Evolutionary conservation across 2,329 filamentous ascomycete species (phyloP).

Genomic region (Pseudogymnoascus sp.): DNA sequence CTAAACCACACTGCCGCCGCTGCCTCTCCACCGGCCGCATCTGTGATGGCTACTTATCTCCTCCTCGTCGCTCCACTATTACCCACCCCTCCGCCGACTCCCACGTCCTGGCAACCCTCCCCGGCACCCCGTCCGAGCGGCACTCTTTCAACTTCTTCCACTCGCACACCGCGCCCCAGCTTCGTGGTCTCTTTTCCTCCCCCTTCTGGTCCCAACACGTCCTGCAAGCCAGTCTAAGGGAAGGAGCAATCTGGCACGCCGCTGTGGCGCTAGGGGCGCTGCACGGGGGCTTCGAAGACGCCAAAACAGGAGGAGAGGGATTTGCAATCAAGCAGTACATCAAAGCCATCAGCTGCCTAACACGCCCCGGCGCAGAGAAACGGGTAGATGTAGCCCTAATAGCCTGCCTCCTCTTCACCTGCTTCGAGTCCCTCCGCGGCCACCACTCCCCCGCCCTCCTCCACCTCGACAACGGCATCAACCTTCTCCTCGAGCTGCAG

Average conservation of each 20-base stretch:
- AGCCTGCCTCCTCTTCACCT: slow-evolving; percentile 42
- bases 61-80: not conserved
- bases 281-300: slow-evolving; percentile 51
- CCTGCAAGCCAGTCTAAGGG: slow-evolving; percentile 52
- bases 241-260: slow-evolving; percentile 53
- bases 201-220: slow-evolving; percentile 56
- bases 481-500: slow-evolving; percentile 26
- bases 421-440: slow-evolving; percentile 44
- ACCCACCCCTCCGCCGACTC: not conserved
- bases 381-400: slow-evolving; percentile 31
- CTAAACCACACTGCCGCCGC: slow-evolving; percentile 15
- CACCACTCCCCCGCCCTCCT: slow-evolving; percentile 30
- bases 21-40: slow-evolving; percentile 19
- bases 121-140: slow-evolving; percentile 34
- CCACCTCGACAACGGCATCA: slow-evolving; percentile 37
- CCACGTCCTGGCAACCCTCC: slow-evolving; percentile 8
- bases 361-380: not conserved
- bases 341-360: slow-evolving; percentile 36
- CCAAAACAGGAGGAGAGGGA: slow-evolving; percentile 14
- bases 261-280: slow-evolving; percentile 59
- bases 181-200: slow-evolving; percentile 58
- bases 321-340: slow-evolving; percentile 52
- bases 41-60: slow-evolving; percentile 20
- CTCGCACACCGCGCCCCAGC: slow-evolving; percentile 49
- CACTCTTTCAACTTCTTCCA: slow-evolving; percentile 55